A percentile compares a stretch with the other conserved stretches of the same genome.
phyloP scores from a whole-genome alignment of 2,329 filamentous ascomycete genomes.

The Calonectria montana region DNA sequence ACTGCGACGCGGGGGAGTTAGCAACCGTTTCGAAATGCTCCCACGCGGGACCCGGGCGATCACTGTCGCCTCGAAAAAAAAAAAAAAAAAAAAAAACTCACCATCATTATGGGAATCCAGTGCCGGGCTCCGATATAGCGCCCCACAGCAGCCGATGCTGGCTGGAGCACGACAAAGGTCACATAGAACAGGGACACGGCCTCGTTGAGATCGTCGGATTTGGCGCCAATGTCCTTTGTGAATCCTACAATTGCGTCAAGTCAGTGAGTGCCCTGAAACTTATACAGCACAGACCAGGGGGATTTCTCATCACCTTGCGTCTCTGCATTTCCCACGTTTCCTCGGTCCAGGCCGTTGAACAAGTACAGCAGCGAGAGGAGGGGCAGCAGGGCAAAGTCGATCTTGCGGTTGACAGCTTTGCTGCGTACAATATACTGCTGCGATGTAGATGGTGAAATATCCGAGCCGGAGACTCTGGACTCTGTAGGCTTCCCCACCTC shows the following conservation, averaged over 20 bases:
- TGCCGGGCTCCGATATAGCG: slow-evolving; percentile 40
- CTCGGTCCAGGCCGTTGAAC: slow-evolving; percentile 54
- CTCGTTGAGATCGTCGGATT: slow-evolving; percentile 42
- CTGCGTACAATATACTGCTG: slow-evolving; percentile 16
- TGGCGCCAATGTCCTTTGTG: slow-evolving; percentile 40
- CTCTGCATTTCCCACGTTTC: slow-evolving; percentile 56
- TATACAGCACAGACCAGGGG: neutral
- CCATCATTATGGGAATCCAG: slow-evolving; percentile 44
- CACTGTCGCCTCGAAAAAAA: neutral
- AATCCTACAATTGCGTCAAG: slow-evolving; percentile 29
- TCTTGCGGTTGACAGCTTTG: slow-evolving; percentile 47
- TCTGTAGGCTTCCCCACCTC: neutral
- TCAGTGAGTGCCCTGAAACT: neutral
- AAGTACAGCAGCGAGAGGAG: slow-evolving; percentile 54
- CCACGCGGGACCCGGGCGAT: neutral
- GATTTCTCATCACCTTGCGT: slow-evolving; percentile 44
- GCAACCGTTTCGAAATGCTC: slow-evolving; percentile 20
- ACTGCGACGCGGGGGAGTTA: slow-evolving; percentile 25
- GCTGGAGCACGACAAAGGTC: slow-evolving; percentile 42
- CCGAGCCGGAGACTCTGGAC: neutral
- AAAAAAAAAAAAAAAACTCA: slow-evolving; percentile 9
- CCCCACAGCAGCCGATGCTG: slow-evolving; percentile 40
- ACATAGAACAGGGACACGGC: slow-evolving; percentile 44
- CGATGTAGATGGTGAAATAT: neutral
- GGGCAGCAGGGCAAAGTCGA: slow-evolving; percentile 51